These are phyloP conservation scores for Kodamaea hsintzibuensis DNA, from an alignment of 805 yeast species.

Conservation along the genomic window DNA sequence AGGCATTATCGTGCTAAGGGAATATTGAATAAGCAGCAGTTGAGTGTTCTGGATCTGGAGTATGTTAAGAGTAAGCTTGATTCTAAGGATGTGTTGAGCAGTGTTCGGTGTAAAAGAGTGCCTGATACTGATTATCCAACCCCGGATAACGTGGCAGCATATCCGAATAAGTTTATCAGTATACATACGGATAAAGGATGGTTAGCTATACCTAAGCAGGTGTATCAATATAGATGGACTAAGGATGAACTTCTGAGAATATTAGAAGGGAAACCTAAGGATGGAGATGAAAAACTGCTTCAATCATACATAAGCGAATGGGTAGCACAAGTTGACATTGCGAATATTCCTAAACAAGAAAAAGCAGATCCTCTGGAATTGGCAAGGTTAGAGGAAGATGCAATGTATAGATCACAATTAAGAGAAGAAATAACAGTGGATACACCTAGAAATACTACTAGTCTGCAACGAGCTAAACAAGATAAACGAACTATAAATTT, in stretches of 20 bases:
- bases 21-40: constrained; percentile 6
- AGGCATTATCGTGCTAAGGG: constrained; percentile 11
- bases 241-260: constrained; percentile 6
- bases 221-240: constrained; percentile 24
- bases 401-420: constrained; percentile 23
- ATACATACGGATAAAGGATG: constrained; percentile 23
- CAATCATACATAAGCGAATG: constrained; percentile 16
- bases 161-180: constrained; percentile 18
- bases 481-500: constrained; percentile 15
- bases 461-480: constrained; percentile 9
- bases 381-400: constrained; percentile 17
- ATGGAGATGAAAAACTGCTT: neutral
- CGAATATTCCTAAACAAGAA: constrained; percentile 5
- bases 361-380: constrained; percentile 16
- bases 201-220: constrained; percentile 21
- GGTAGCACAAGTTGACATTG: constrained; percentile 14
- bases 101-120: neutral
- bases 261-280: neutral
- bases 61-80: neutral
- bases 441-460: neutral
- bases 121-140: constrained; percentile 11
- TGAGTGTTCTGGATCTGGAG: constrained; percentile 1
- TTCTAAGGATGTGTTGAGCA: neutral
- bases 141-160: constrained; percentile 7
- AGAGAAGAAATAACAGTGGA: constrained; percentile 17